phyloP scores from a whole-genome alignment of 2,329 filamentous ascomycete genomes.

The Verticillium tricorpus region DNA sequence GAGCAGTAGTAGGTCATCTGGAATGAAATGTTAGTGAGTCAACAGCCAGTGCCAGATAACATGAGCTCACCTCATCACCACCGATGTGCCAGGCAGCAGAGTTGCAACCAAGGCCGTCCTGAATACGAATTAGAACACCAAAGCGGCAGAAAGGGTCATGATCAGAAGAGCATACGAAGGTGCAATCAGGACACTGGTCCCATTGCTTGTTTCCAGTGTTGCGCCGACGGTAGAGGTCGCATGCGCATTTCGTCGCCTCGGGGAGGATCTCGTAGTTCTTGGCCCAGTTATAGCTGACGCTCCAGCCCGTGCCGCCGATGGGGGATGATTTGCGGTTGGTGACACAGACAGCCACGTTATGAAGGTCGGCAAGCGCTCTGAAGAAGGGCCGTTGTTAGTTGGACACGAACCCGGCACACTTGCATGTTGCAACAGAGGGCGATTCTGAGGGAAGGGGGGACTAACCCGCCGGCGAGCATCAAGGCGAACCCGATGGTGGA shows the following conservation, averaged over 20 bases:
- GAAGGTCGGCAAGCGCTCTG: constrained; percentile 2
- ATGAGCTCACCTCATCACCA: constrained; percentile 8
- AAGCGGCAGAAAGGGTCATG: background rate
- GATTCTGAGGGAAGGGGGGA: background rate
- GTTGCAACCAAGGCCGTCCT: constrained; percentile 7
- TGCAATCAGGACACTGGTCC: constrained; percentile 15
- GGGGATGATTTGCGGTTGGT: background rate
- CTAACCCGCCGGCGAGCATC: constrained; percentile 1
- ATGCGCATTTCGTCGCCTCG: constrained; percentile 10
- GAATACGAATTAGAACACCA: background rate
- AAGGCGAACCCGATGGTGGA: background rate
- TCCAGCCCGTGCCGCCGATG: constrained; percentile 7
- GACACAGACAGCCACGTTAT: constrained; percentile 3
- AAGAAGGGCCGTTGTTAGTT: background rate
- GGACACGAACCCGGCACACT: background rate
- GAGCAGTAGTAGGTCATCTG: constrained; percentile 14
- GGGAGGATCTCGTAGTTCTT: constrained; percentile 6
- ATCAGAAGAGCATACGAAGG: background rate
- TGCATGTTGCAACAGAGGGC: background rate
- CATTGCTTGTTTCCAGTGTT: constrained; percentile 14
- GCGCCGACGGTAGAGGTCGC: constrained; percentile 8
- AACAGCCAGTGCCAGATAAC: background rate
- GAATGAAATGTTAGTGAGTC: background rate
- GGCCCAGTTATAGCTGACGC: constrained; percentile 5
- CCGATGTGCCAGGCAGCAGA: constrained; percentile 11